Base-by-base conservation (phyloP, 2,329 filamentous ascomycete genomes). In the Sphaerostilbella broomeana region DNA sequence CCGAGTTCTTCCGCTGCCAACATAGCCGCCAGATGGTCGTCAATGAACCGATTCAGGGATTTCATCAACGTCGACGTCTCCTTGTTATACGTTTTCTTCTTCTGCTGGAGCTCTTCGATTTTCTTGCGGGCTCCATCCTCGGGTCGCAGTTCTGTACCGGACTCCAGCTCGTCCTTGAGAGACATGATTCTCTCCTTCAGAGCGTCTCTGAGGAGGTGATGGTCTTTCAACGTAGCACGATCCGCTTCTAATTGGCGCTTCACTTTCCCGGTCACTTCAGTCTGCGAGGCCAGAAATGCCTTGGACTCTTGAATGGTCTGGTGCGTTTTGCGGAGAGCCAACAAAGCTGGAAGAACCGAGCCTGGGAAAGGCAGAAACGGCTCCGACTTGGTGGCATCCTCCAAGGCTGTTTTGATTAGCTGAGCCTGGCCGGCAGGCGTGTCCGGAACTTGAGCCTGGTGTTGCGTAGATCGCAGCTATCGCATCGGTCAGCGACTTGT, bases 1-100 rank as follows among this genome's bases (percentile, higher is more conserved):
- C 87, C 87, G 1, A 89, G 70, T 53, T 88, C 84, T 62, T 94
- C 87, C 1, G 85, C 84, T 6, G 86, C 86, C 29, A 94, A 68
- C 77, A 90, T 84, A 3, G 75, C 63, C 1, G 84, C 83, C 1
- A 94, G 70, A 27, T 77, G 73, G 29, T 77, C 65, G 45, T 85
- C 76, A 42, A 90, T 80, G 53, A 94, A 94, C 12, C 64, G 65
- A 47, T 81, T 75, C 40, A 94, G 70, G 0, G 75, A 70, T 42
- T 71, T 73, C 40, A 84, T 73, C 12, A 92, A 65, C 28, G 64
- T 68, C 2, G 68, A 65, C 2, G 79, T 81, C 47, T 81, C 74
- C 36, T 58, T 65, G 41, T 82, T 75, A 51, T 86, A 82, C 27
- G 62, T 56, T 35, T 65, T 66, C 54, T 78, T 81, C 52, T 76